Evolutionary conservation across 192 early-diverging fungal genomes (phyloP).

Genomic region (Linnemannia schmuckeri): DNA sequence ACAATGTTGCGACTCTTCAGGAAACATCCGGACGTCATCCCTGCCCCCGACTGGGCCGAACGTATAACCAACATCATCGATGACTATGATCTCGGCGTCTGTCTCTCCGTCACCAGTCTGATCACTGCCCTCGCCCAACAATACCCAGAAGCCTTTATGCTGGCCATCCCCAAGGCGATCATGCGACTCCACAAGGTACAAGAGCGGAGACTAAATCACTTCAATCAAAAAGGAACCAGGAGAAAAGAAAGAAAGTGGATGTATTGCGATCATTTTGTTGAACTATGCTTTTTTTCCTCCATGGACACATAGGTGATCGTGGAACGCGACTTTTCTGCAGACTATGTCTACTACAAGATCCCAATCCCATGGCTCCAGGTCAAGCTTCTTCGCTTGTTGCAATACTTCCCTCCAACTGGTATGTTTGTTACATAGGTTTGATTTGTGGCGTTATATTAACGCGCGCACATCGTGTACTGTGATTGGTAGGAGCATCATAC

Average conservation of each 20-base stretch:
- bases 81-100: slow-evolving; percentile 92
- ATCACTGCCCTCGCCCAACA: slow-evolving; percentile 93
- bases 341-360: slow-evolving; percentile 98
- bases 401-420: slow-evolving; percentile 94
- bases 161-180: slow-evolving; percentile 83
- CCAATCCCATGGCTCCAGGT: slow-evolving; percentile 98
- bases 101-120: slow-evolving; percentile 85
- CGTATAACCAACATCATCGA: slow-evolving; percentile 87
- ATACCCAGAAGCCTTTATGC: slow-evolving; percentile 85
- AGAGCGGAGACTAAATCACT: background rate
- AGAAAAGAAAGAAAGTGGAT: slow-evolving; percentile 5
- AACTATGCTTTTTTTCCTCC: background rate
- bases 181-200: slow-evolving; percentile 81
- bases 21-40: slow-evolving; percentile 90
- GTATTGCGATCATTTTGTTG: background rate
- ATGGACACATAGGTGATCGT: slow-evolving; percentile 76
- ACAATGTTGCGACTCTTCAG: slow-evolving; percentile 91
- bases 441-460: background rate
- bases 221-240: background rate
- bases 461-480: background rate
- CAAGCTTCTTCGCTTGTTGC: slow-evolving; percentile 93
- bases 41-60: slow-evolving; percentile 89
- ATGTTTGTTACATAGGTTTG: background rate
- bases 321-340: slow-evolving; percentile 83
- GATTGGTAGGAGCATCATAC: background rate